Conservation (phyloP, 169 alveolate genomes). For the Eimeria acervulina region DNA sequence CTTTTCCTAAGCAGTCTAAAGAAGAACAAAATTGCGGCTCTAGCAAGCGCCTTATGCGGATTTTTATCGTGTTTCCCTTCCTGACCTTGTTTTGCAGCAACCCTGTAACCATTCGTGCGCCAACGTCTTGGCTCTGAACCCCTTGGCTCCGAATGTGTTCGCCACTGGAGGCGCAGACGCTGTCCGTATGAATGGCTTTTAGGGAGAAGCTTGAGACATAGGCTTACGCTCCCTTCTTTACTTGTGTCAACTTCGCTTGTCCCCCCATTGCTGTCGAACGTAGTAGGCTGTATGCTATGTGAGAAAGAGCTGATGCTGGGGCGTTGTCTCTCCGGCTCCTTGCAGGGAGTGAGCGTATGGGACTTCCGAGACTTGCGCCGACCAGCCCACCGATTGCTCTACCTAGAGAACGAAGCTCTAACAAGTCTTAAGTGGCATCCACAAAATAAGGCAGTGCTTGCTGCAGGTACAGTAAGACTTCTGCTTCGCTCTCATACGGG, state of each 20-base stretch:
- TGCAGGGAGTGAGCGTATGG: slow-evolving; percentile 81
- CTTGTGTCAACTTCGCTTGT: not conserved
- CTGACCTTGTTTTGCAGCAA: slow-evolving; percentile 54
- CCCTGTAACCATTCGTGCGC: slow-evolving; percentile 79
- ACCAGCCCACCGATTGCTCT: slow-evolving; percentile 82
- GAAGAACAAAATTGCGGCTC: not conserved
- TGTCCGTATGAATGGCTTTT: slow-evolving; percentile 13
- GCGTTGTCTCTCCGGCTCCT: not conserved
- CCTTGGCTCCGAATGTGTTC: slow-evolving; percentile 78
- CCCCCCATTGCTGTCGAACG: not conserved
- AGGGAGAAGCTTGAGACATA: not conserved
- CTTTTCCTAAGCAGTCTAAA: not conserved
- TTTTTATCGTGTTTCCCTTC: not conserved
- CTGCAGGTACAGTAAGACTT: slow-evolving; percentile 62
- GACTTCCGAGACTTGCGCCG: slow-evolving; percentile 81
- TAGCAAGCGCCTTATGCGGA: not conserved
- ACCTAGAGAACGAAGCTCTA: slow-evolving; percentile 77
- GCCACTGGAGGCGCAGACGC: slow-evolving; percentile 84
- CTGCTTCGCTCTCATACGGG: not conserved
- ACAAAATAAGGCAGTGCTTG: slow-evolving; percentile 72
- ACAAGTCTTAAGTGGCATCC: slow-evolving; percentile 82
- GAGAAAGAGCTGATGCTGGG: not conserved
- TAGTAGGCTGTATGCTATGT: not conserved
- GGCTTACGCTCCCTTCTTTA: not conserved
- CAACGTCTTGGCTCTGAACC: slow-evolving; percentile 78